phyloP scores from a whole-genome alignment of 352 stramenopile genomes.

The Pythium scleroteichum region DNA sequence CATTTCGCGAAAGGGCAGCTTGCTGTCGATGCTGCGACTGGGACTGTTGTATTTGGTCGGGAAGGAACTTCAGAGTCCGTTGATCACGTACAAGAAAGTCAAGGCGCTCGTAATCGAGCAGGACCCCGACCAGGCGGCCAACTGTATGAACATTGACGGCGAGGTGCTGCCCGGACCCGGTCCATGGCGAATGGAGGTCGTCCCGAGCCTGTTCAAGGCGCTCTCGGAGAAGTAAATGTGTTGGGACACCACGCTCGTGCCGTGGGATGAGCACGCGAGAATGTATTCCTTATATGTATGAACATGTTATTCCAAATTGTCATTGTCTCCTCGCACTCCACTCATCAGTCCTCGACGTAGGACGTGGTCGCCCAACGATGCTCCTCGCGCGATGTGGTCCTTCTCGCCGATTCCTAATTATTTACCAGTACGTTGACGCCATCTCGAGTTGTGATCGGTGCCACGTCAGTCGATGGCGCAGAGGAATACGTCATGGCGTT shows the following conservation, averaged over 20 bases:
- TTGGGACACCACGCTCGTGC: too few species aligned
- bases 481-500: too few species aligned
- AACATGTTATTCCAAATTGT: not conserved
- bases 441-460: too few species aligned
- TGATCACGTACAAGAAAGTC: slow-evolving; percentile 80
- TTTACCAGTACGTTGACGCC: too few species aligned
- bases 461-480: too few species aligned
- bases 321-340: too few species aligned
- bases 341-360: too few species aligned
- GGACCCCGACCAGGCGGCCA: slow-evolving; percentile 42
- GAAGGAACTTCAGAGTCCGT: slow-evolving; percentile 65
- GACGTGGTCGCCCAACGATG: too few species aligned
- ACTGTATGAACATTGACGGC: slow-evolving; percentile 85
- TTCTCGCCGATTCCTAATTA: too few species aligned
- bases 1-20: slow-evolving; percentile 63
- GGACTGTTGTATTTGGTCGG: slow-evolving; percentile 68
- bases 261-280: too few species aligned
- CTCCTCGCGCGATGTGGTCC: too few species aligned
- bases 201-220: slow-evolving; percentile 87
- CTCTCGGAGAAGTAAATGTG: slow-evolving; percentile 76
- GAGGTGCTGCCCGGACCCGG: slow-evolving; percentile 62
- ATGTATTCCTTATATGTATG: not conserved
- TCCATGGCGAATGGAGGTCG: slow-evolving; percentile 81
- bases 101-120: slow-evolving; percentile 74
- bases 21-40: slow-evolving; percentile 48